These are phyloP conservation scores for Exophiala viscosa DNA, from an alignment of 2,329 filamentous ascomycete genomes.

Conservation along the genomic window DNA sequence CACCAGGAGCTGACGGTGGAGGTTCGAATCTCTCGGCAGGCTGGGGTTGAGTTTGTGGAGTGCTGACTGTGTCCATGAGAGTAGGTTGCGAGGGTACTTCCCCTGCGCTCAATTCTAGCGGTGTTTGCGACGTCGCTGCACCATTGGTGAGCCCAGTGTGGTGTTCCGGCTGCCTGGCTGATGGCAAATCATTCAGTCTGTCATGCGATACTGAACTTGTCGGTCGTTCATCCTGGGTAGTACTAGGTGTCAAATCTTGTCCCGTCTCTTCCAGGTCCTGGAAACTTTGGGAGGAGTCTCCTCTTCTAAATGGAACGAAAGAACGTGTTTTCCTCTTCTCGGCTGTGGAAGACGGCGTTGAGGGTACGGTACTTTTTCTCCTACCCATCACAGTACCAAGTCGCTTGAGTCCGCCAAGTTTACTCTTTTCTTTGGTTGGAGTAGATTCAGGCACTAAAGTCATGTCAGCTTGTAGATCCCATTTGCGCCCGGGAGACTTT, in stretches of 20 bases:
- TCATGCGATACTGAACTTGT: slow-evolving; percentile 15
- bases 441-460: slow-evolving; percentile 35
- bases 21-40: slow-evolving; percentile 11
- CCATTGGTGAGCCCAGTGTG: slow-evolving; percentile 15
- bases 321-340: slow-evolving; percentile 40
- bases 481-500: slow-evolving; percentile 28
- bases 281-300: slow-evolving; percentile 37
- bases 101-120: slow-evolving; percentile 12
- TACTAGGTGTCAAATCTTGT: slow-evolving; percentile 27
- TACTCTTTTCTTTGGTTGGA: slow-evolving; percentile 44
- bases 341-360: slow-evolving; percentile 36
- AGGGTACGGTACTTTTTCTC: slow-evolving; percentile 41
- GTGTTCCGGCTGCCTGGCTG: slow-evolving; percentile 6
- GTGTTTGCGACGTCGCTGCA: slow-evolving; percentile 5
- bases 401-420: slow-evolving; percentile 44
- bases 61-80: slow-evolving; percentile 4
- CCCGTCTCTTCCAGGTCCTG: slow-evolving; percentile 30
- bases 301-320: slow-evolving; percentile 42
- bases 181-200: slow-evolving; percentile 16
- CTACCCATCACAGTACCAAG: slow-evolving; percentile 48
- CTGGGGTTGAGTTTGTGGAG: slow-evolving; percentile 6
- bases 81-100: slow-evolving; percentile 12
- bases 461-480: slow-evolving; percentile 1
- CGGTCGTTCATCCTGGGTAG: slow-evolving; percentile 16
- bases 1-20: slow-evolving; percentile 9